These are phyloP conservation scores for Apiotrichum porosum DNA, from an alignment of 1,284 basidiomycete species.

Conservation along the genomic window DNA sequence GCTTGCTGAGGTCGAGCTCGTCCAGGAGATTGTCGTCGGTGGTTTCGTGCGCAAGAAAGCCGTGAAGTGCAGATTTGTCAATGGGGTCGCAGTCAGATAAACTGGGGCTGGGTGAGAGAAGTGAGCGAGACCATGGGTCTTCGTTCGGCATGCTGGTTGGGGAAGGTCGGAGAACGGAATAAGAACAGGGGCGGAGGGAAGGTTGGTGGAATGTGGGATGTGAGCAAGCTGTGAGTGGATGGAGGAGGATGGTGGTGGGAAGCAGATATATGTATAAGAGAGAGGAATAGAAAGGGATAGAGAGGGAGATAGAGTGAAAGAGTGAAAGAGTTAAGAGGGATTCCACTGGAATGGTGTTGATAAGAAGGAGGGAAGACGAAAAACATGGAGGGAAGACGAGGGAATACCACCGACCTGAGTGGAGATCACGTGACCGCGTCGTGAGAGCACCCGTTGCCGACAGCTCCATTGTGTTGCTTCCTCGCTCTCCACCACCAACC, in stretches of 20 bases:
- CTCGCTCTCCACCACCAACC: too few relatives aligned
- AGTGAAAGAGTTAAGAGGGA: too few relatives aligned
- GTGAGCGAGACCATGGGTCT: slow-evolving; percentile 5
- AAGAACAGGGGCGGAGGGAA: not conserved
- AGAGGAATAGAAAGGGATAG: not conserved
- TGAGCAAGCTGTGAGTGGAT: not conserved
- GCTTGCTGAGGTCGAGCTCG: slow-evolving; percentile 22
- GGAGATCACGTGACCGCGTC: slow-evolving; percentile 6
- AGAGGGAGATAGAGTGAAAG: not conserved
- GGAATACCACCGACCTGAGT: not conserved
- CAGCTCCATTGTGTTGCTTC: not conserved
- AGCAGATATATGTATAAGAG: not conserved
- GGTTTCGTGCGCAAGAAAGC: not conserved
- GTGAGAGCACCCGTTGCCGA: too few relatives aligned
- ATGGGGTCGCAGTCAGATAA: not conserved
- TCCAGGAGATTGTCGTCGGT: slow-evolving; percentile 10
- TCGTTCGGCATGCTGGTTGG: not conserved
- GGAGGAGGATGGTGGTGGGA: not conserved
- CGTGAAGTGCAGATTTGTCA: not conserved
- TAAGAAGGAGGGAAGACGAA: not conserved
- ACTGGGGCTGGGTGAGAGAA: slow-evolving; percentile 9
- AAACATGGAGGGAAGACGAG: not conserved
- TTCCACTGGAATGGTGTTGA: too few relatives aligned
- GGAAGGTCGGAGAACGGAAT: too few relatives aligned
- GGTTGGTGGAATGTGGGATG: not conserved